Percentiles rank a stretch among this genome's conserved stretches.
Conservation (phyloP, 2,329 filamentous ascomycete genomes). For the Sporothrix curviconia region DNA sequence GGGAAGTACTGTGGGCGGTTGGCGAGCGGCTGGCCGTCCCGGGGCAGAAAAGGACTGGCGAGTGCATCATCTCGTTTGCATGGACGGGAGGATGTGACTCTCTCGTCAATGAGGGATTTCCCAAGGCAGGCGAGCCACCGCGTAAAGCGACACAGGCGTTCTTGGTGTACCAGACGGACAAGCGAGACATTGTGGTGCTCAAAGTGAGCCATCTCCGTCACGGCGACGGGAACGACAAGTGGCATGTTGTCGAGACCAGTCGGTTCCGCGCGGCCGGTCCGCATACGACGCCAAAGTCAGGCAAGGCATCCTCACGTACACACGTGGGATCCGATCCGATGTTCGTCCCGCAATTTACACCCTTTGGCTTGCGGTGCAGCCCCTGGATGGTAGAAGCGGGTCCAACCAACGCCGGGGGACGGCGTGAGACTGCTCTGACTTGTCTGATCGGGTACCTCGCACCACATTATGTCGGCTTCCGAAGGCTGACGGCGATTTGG, state of each 20-base stretch:
- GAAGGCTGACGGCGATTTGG: conserved; percentile 36
- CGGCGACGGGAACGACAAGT: conserved; percentile 24
- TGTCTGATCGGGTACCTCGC: conserved; percentile 46
- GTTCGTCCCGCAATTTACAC: conserved; percentile 41
- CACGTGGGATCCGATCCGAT: conserved; percentile 37
- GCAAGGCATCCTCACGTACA: too few relatives aligned
- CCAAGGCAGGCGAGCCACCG: background rate
- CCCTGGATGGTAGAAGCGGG: conserved; percentile 39
- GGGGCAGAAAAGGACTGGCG: conserved; percentile 33
- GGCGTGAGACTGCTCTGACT: background rate
- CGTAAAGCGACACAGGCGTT: conserved; percentile 29
- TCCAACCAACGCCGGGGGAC: conserved; percentile 24
- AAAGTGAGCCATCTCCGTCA: conserved; percentile 28
- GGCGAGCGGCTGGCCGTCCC: conserved; percentile 47
- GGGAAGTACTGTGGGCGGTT: conserved; percentile 51
- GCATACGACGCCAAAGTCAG: conserved; percentile 32
- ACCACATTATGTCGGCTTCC: conserved; percentile 49
- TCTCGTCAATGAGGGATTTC: background rate
- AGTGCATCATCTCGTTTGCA: conserved; percentile 45
- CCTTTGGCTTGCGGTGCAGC: conserved; percentile 48
- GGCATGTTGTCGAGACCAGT: conserved; percentile 45
- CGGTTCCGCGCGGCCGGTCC: conserved; percentile 43
- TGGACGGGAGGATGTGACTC: conserved; percentile 38
- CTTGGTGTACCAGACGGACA: conserved; percentile 47
- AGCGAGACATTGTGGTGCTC: conserved; percentile 44